A percentile compares a stretch with the other conserved stretches of the same genome.
phyloP scores from a whole-genome alignment of 139 green algal genomes.

The Ulvella scutata region DNA sequence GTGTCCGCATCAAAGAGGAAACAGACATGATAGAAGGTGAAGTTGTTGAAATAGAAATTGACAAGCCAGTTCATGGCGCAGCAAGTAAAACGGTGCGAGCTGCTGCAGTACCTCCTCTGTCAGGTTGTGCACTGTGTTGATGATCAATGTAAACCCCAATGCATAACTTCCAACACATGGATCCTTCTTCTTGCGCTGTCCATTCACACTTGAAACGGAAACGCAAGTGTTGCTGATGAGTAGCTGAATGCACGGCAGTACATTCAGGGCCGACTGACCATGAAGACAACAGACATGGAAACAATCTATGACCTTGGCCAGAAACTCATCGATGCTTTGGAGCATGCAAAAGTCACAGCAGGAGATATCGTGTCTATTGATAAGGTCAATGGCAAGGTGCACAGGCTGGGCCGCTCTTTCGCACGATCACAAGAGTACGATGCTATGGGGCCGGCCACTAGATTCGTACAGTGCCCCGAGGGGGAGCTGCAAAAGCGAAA shows the following conservation, averaged over 20 bases:
- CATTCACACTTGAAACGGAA: too few species aligned
- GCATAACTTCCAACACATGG: too few species aligned
- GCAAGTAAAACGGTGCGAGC: slow-evolving; percentile 53
- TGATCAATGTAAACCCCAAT: too few species aligned
- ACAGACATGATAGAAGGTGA: slow-evolving; percentile 98
- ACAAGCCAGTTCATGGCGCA: slow-evolving; percentile 52
- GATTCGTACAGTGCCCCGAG: slow-evolving; percentile 95
- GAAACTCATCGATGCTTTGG: slow-evolving; percentile 84
- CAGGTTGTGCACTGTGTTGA: background rate
- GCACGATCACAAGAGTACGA: slow-evolving; percentile 89
- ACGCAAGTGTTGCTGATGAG: too few species aligned
- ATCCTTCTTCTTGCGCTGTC: too few species aligned
- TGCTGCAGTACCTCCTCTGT: background rate
- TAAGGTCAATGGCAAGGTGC: slow-evolving; percentile 82
- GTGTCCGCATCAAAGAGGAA: slow-evolving; percentile 96
- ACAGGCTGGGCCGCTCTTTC: slow-evolving; percentile 85
- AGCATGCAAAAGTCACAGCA: slow-evolving; percentile 80
- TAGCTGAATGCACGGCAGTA: too few species aligned
- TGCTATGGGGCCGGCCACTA: slow-evolving; percentile 84
- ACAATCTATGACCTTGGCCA: slow-evolving; percentile 94
- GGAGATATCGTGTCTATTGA: slow-evolving; percentile 96
- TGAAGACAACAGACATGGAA: slow-evolving; percentile 99
- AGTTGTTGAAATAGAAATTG: slow-evolving; percentile 97
- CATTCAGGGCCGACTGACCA: slow-evolving; percentile 80
- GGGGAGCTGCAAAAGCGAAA: slow-evolving; percentile 96